A percentile compares a stretch with the other conserved stretches of the same genome.
phyloP scores from a whole-genome alignment of 257 asterid genomes.

The Scutellaria minor region DNA sequence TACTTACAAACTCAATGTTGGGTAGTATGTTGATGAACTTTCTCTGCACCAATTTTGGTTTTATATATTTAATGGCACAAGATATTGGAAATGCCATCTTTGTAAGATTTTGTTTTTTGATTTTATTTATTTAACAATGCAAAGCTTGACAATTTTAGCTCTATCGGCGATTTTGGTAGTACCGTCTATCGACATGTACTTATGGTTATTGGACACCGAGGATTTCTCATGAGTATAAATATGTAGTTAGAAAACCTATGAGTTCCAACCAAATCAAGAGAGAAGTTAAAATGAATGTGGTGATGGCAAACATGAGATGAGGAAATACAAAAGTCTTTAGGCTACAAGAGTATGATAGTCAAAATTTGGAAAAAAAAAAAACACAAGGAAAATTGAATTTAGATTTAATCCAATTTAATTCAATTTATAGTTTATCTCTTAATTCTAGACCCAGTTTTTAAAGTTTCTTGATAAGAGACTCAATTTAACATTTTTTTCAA shows the following conservation, averaged over 20 bases:
- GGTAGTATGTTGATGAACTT: no score
- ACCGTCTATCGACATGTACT: slow-evolving; percentile 87
- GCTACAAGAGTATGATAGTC: no score
- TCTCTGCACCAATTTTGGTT: no score
- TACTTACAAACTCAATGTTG: no score
- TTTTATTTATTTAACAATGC: slow-evolving; percentile 35
- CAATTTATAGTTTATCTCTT: no score
- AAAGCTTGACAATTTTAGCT: slow-evolving; percentile 77
- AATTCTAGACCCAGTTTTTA: no score
- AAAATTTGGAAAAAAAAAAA: not conserved
- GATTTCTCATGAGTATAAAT: slow-evolving; percentile 54
- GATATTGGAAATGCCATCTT: slow-evolving; percentile 20
- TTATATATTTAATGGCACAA: not conserved
- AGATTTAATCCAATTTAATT: no score
- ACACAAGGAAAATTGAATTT: not conserved
- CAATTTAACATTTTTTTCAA: no score
- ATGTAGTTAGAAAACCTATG: slow-evolving; percentile 18
- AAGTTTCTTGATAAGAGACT: no score
- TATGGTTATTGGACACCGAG: slow-evolving; percentile 54
- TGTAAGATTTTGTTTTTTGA: not conserved
- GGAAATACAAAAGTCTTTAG: not conserved
- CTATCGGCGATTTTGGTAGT: slow-evolving; percentile 80
- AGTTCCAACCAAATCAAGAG: slow-evolving; percentile 29
- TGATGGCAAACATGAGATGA: slow-evolving; percentile 15
- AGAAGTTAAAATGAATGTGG: slow-evolving; percentile 14